These are phyloP conservation scores for Penicillium diatomitis DNA, from an alignment of 495 filamentous ascomycete species.

Conservation along the genomic window DNA sequence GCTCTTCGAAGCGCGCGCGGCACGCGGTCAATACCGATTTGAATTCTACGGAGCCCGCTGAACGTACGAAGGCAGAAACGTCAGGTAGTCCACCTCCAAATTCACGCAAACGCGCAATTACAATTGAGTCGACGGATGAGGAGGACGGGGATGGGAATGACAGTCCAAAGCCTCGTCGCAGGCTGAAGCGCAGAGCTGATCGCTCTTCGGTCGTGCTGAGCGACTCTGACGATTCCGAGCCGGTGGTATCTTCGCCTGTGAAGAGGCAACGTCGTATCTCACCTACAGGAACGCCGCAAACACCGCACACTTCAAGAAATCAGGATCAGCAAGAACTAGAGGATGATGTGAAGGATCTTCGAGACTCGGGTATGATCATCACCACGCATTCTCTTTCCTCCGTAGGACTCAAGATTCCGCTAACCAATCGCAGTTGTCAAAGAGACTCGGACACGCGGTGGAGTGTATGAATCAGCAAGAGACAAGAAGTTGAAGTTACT, in stretches of 20 bases:
- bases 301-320: conserved; percentile 13
- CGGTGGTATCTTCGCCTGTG: conserved; percentile 18
- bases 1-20: conserved; percentile 7
- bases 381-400: conserved; percentile 1
- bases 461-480: conserved; percentile 29
- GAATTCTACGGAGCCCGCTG: not conserved
- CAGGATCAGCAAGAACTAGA: conserved; percentile 32
- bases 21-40: not conserved
- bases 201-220: conserved; percentile 9
- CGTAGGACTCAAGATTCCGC: not conserved
- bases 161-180: conserved; percentile 20
- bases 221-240: conserved; percentile 21
- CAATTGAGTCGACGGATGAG: conserved; percentile 6
- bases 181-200: conserved; percentile 21
- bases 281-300: conserved; percentile 13
- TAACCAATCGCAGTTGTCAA: conserved; percentile 21
- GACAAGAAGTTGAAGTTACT: conserved; percentile 37
- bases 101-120: not conserved
- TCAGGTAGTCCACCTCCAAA: not conserved
- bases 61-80: not conserved
- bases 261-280: conserved; percentile 12
- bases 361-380: conserved; percentile 30
- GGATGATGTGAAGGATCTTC: conserved; percentile 38
- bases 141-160: not conserved
- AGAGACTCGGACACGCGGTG: conserved; percentile 34